Percentiles rank a stretch among this genome's conserved stretches.
Evolutionary conservation across 164 flowering plant genomes (phyloP).

Genomic region (Warburgia ugandensis): DNA sequence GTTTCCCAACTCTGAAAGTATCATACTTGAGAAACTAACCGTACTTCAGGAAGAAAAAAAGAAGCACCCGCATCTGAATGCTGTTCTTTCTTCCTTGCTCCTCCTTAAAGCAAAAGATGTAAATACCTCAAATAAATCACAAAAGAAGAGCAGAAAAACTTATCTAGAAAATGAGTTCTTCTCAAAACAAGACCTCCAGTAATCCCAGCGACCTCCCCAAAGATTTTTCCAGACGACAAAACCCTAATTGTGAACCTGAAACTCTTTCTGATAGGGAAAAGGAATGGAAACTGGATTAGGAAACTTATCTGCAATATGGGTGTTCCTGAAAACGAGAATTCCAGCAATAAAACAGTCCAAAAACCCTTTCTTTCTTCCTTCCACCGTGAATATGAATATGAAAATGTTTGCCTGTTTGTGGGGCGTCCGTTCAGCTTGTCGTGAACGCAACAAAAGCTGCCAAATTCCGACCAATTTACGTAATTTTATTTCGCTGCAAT

Average conservation of each 20-base stretch:
- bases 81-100: neutral
- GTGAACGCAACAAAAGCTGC: neutral
- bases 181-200: neutral
- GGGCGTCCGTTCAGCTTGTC: neutral
- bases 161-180: neutral
- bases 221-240: neutral
- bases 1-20: neutral
- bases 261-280: neutral
- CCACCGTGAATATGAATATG: neutral
- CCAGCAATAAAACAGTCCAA: conserved; percentile 2
- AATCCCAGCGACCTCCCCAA: neutral
- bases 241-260: neutral
- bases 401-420: neutral
- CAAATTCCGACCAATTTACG: neutral
- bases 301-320: neutral
- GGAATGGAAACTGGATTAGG: neutral
- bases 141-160: neutral
- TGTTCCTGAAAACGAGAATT: neutral
- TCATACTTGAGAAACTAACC: too few species aligned
- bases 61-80: too few species aligned
- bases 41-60: too few species aligned
- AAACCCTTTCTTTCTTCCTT: neutral
- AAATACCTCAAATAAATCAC: neutral
- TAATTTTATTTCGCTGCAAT: neutral
- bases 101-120: neutral